Evolutionary conservation across 768 basidiomycete genomes (phyloP).

Genomic region (Cyclocybe cylindracea): DNA sequence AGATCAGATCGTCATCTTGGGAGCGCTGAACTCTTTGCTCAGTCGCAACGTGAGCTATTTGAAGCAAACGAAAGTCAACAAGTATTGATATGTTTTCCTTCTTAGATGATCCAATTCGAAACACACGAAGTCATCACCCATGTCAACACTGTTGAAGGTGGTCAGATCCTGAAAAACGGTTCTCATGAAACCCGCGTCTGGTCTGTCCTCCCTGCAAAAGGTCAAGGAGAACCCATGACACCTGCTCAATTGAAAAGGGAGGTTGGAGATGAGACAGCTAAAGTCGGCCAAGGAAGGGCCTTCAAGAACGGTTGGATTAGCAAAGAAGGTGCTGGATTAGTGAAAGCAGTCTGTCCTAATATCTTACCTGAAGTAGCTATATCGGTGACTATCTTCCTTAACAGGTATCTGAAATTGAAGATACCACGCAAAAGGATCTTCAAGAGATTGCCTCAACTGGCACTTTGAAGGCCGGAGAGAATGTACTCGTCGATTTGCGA

Average conservation of each 20-base stretch:
- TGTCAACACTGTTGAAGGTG: constrained; percentile 80
- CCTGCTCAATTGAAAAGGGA: constrained; percentile 67
- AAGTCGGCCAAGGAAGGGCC: constrained; percentile 92
- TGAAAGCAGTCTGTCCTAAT: constrained; percentile 71
- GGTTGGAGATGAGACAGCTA: constrained; percentile 87
- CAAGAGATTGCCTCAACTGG: constrained; percentile 74
- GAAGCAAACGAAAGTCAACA: neutral
- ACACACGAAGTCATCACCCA: constrained; percentile 76
- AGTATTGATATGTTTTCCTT: constrained; percentile 2
- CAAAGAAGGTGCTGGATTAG: constrained; percentile 86
- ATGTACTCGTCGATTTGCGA: constrained; percentile 79
- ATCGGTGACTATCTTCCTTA: constrained; percentile 3
- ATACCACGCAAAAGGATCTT: constrained; percentile 75
- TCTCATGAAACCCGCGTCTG: constrained; percentile 97
- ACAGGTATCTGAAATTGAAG: constrained; percentile 66
- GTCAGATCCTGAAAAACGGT: constrained; percentile 73
- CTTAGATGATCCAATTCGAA: constrained; percentile 82
- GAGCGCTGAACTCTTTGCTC: constrained; percentile 87
- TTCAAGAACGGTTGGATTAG: constrained; percentile 98
- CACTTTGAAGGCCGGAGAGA: constrained; percentile 74
- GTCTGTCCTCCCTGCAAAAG: constrained; percentile 75
- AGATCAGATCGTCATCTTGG: constrained; percentile 81
- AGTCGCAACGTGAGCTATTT: constrained; percentile 72
- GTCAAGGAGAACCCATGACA: constrained; percentile 65
- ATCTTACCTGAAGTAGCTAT: constrained; percentile 4